These are phyloP conservation scores for Astragalus membranaceus DNA, from an alignment of 306 rosid genomes.

Conservation along the genomic window DNA sequence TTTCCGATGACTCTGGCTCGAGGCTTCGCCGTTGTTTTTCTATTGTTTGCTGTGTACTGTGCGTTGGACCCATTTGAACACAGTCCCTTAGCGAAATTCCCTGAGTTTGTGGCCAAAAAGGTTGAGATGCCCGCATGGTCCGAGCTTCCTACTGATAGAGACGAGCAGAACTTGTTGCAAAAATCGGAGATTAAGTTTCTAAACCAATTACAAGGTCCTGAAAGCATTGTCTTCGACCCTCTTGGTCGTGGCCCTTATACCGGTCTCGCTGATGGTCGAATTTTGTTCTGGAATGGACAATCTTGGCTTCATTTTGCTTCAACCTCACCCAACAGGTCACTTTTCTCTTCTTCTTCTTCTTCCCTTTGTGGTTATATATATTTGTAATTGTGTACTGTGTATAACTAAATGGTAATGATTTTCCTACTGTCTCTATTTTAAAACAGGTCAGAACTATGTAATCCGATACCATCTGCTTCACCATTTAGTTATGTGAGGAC, in stretches of 20 bases:
- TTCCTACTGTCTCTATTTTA: not conserved
- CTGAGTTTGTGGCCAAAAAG: slow-evolving; percentile 39
- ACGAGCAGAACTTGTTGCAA: slow-evolving; percentile 57
- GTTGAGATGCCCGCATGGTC: slow-evolving; percentile 61
- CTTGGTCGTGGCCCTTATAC: slow-evolving; percentile 92
- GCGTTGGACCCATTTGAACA: slow-evolving; percentile 70
- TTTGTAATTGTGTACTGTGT: not conserved
- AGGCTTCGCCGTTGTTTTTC: slow-evolving; percentile 25
- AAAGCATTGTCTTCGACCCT: slow-evolving; percentile 74
- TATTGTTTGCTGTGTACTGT: slow-evolving; percentile 63
- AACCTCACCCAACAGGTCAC: slow-evolving; percentile 70
- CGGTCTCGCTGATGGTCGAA: slow-evolving; percentile 86
- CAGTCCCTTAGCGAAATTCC: slow-evolving; percentile 55
- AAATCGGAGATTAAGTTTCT: slow-evolving; percentile 68
- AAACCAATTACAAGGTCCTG: slow-evolving; percentile 82
- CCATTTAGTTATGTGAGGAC: slow-evolving; percentile 60
- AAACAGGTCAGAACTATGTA: slow-evolving; percentile 69
- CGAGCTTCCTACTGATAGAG: slow-evolving; percentile 44
- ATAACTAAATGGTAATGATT: not conserved
- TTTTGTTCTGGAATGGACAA: slow-evolving; percentile 67
- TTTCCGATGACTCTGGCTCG: slow-evolving; percentile 29
- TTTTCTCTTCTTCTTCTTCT: not conserved
- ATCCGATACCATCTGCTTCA: slow-evolving; percentile 50
- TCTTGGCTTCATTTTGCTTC: slow-evolving; percentile 72
- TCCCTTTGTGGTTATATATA: not conserved